phyloP scores from a whole-genome alignment of 768 basidiomycete genomes.

The Russula virescens region DNA sequence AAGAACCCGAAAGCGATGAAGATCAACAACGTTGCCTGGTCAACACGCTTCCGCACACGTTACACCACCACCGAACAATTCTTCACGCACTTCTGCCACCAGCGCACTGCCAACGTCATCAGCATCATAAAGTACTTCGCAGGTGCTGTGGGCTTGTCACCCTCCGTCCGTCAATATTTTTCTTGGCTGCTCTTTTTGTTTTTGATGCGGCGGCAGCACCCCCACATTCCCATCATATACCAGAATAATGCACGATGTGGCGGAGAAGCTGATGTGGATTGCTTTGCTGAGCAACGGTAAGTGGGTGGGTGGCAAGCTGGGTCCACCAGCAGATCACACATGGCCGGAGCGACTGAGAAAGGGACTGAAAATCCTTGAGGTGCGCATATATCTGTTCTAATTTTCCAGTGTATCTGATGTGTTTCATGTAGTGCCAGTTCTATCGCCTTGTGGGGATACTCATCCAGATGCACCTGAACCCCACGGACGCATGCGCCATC shows the following conservation, averaged over 20 bases:
- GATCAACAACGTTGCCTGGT: constrained; percentile 39
- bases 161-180: too few relatives aligned
- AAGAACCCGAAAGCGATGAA: constrained; percentile 31
- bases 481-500: constrained; percentile 45
- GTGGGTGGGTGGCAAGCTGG: constrained; percentile 66
- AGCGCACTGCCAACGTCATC: constrained; percentile 40
- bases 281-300: too few relatives aligned
- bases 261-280: too few relatives aligned
- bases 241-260: too few relatives aligned
- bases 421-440: constrained; percentile 73
- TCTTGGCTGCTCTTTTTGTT: too few relatives aligned
- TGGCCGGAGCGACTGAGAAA: constrained; percentile 79
- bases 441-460: constrained; percentile 89
- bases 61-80: constrained; percentile 39
- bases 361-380: constrained; percentile 85
- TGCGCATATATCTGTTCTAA: constrained; percentile 30
- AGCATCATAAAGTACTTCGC: constrained; percentile 35
- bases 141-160: constrained; percentile 26
- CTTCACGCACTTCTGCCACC: constrained; percentile 36
- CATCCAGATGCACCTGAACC: constrained; percentile 64
- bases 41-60: constrained; percentile 42
- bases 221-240: too few relatives aligned
- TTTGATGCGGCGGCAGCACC: too few relatives aligned
- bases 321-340: constrained; percentile 67
- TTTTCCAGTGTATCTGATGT: neutral